Conservation (phyloP, 176 grass and related monocot species). For the Phragmites australis region DNA sequence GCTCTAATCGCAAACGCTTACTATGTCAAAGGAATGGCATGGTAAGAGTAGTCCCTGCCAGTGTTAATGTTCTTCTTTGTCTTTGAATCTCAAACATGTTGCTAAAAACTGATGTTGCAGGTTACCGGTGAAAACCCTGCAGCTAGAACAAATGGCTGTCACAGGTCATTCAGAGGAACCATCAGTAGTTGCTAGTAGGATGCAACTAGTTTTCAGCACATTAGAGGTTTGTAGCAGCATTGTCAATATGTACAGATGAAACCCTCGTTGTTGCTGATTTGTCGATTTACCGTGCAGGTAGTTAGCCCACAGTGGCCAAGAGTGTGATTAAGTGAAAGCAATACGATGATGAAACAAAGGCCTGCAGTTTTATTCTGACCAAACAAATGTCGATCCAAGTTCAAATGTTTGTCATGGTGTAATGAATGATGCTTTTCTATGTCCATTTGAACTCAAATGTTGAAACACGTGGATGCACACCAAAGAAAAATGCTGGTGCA, state of each 20-base stretch:
- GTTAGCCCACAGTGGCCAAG: constrained; percentile 98
- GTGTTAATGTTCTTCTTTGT: background rate
- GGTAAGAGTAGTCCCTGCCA: constrained; percentile 36
- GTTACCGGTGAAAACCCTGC: constrained; percentile 92
- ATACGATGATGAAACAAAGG: constrained; percentile 4
- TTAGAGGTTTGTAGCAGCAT: constrained; percentile 65
- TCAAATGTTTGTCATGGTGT: background rate
- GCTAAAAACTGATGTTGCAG: constrained; percentile 44
- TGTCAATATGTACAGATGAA: background rate
- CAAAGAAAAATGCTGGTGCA: background rate
- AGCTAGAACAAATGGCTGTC: constrained; percentile 92
- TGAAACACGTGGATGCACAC: constrained; percentile 6
- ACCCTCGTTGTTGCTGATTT: constrained; percentile 3
- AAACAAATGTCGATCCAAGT: background rate
- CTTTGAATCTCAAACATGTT: background rate
- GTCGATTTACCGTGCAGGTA: constrained; percentile 52
- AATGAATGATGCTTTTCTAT: background rate
- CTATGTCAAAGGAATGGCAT: constrained; percentile 96
- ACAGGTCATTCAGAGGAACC: constrained; percentile 77
- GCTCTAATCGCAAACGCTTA: constrained; percentile 92
- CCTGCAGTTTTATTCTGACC: constrained; percentile 16
- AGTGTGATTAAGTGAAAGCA: constrained; percentile 47
- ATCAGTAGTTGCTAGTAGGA: constrained; percentile 85
- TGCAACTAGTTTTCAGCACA: constrained; percentile 93
- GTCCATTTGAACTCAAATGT: background rate